A percentile compares a stretch with the other conserved stretches of the same genome.
Conservation (phyloP, 768 basidiomycete genomes). For the Fibroporia radiculosa region DNA sequence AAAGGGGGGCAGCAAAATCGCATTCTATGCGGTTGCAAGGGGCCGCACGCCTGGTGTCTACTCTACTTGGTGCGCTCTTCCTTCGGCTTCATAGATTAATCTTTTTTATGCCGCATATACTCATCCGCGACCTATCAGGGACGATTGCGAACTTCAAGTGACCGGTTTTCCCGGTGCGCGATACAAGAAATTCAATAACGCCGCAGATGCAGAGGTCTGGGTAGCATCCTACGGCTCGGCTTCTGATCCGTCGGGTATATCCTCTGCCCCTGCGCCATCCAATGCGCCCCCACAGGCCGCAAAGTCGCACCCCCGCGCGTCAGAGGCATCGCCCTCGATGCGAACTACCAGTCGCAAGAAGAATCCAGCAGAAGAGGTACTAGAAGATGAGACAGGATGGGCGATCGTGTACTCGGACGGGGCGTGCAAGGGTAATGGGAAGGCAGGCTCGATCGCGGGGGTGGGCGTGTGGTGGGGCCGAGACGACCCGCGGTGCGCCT, state of each 20-base stretch:
- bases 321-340: constrained; percentile 1
- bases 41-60: constrained; percentile 65
- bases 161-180: constrained; percentile 53
- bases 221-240: constrained; percentile 15
- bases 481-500: constrained; percentile 49
- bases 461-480: constrained; percentile 87
- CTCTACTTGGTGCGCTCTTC: constrained; percentile 50
- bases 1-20: constrained; percentile 30
- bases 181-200: constrained; percentile 60
- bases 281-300: not conserved
- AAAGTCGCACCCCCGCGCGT: not conserved
- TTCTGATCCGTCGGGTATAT: not conserved
- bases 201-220: constrained; percentile 53
- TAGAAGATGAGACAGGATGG: constrained; percentile 23
- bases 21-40: constrained; percentile 66
- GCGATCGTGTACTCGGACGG: constrained; percentile 81
- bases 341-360: constrained; percentile 4
- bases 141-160: constrained; percentile 62
- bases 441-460: constrained; percentile 59
- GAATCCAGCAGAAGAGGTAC: constrained; percentile 6
- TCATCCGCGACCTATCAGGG: constrained; percentile 40
- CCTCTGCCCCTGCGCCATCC: not conserved
- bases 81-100: not conserved
- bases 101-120: not conserved
- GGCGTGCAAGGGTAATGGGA: constrained; percentile 79